Base-by-base conservation (phyloP, 148 eudicot genomes). In the Fagopyrum homotropicum region DNA sequence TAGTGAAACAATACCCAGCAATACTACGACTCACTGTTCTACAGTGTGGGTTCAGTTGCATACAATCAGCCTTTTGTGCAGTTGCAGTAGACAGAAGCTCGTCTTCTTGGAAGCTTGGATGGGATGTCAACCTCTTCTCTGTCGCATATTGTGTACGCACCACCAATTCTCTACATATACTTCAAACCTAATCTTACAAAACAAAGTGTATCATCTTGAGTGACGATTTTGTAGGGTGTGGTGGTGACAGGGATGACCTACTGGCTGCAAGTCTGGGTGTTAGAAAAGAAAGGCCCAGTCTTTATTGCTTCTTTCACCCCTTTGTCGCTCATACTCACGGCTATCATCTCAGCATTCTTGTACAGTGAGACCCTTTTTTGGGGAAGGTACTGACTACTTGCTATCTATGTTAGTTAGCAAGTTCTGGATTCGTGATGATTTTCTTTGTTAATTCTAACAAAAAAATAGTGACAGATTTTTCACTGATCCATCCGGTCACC, bases 91-190 rank as follows among this genome's bases (percentile, higher is more conserved):
- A 84, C 11, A 82, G 87, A 64, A 45, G 79, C 70, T 10, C 79
- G 55, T 75, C 84, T 47, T 79, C 78, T 9, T 86, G 89, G 89
- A 82, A 82, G 79, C 85, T 84, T 72, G 82, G 84, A 17, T 86
- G 85, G 87, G 77, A 86, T 71, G 3, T 80, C 16, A 77, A 79
- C 73, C 89, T 84, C 68, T 35, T 84, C 40, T 72, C 89, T 17
- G 78, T 86, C 29, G 71, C 79, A 3, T 86, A 84, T 59, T 84
- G 84, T 77, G 89, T 86, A 84, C 69, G 86, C 49, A 35, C 40
- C 40, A 35, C 40, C 40, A 35, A 35, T 45, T 15, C 3, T 35
- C 19, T 16, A 5, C 9, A 1, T 7, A 45, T 9, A 72, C 9
- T 35, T 40, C 46, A 29, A 11, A 12, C 10, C 16, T 35, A 29